Evolutionary conservation across 768 basidiomycete species (phyloP).

Genomic region (Leccinum ochraceum): DNA sequence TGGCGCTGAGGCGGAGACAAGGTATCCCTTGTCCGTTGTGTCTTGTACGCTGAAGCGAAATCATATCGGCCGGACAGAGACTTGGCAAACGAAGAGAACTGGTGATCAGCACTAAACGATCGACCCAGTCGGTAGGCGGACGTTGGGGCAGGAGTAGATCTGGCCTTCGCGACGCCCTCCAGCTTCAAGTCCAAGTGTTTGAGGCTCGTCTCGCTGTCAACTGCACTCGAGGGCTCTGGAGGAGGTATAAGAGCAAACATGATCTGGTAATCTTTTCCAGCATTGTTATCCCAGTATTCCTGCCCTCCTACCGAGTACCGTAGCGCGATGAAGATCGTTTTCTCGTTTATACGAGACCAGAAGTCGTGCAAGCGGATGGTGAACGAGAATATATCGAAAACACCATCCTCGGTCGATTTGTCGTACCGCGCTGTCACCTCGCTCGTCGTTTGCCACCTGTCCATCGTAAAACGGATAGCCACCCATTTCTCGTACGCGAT

Average conservation of each 20-base stretch:
- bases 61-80: conserved; percentile 60
- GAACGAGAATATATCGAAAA: conserved; percentile 77
- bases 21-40: conserved; percentile 27
- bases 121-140: conserved; percentile 17
- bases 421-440: conserved; percentile 82
- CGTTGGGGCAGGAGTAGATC: conserved; percentile 20
- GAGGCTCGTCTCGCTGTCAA: conserved; percentile 45
- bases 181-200: conserved; percentile 65
- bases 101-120: conserved; percentile 33
- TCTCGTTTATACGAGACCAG: conserved; percentile 74
- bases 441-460: conserved; percentile 94
- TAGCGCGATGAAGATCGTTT: conserved; percentile 78
- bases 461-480: conserved; percentile 88
- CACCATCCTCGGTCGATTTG: conserved; percentile 38
- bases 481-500: conserved; percentile 87
- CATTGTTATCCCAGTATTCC: conserved; percentile 95
- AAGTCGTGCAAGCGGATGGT: conserved; percentile 76
- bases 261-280: conserved; percentile 73
- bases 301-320: conserved; percentile 66
- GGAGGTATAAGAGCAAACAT: conserved; percentile 49
- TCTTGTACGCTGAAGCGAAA: conserved; percentile 51
- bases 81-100: conserved; percentile 27
- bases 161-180: conserved; percentile 56
- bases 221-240: conserved; percentile 29
- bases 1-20: conserved; percentile 1